Evolutionary conservation across 345 rosid genomes (phyloP).

Genomic region (Salix udensis): DNA sequence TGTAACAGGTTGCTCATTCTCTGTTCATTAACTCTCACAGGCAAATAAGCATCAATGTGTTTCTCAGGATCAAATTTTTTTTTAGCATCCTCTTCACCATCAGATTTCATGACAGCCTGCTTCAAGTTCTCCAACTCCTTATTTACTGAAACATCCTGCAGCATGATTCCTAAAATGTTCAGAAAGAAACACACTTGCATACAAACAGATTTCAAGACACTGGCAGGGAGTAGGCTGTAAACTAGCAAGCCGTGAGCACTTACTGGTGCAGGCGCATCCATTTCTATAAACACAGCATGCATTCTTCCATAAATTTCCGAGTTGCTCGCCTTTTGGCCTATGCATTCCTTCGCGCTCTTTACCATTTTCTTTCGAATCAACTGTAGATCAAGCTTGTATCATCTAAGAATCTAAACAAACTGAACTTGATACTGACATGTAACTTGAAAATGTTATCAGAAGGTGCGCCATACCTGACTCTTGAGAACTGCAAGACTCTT

Average conservation of each 20-base stretch:
- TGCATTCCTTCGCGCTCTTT: conserved; percentile 68
- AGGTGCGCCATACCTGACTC: conserved; percentile 45
- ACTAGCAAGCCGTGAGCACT: conserved; percentile 8
- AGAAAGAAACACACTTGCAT: background rate
- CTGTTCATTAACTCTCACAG: conserved; percentile 80
- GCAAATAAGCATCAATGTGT: conserved; percentile 62
- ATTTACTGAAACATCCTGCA: conserved; percentile 45
- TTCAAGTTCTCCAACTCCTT: conserved; percentile 65
- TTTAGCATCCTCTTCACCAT: conserved; percentile 37
- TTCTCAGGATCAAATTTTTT: conserved; percentile 64
- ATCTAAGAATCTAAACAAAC: conserved; percentile 8
- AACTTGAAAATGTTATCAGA: background rate
- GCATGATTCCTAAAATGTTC: conserved; percentile 1
- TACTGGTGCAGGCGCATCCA: conserved; percentile 57
- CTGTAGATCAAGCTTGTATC: conserved; percentile 27
- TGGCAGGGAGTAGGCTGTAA: background rate
- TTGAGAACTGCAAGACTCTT: conserved; percentile 76
- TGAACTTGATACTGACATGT: conserved; percentile 2
- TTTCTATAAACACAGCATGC: conserved; percentile 67
- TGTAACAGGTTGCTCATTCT: conserved; percentile 75
- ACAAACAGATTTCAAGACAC: background rate
- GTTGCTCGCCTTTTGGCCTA: conserved; percentile 52
- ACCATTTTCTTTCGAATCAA: conserved; percentile 69
- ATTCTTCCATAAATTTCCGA: conserved; percentile 74
- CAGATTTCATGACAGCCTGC: conserved; percentile 66